Conservation (phyloP, 371 early-diverging fungal species). For the Phascolomyces articulosus region DNA sequence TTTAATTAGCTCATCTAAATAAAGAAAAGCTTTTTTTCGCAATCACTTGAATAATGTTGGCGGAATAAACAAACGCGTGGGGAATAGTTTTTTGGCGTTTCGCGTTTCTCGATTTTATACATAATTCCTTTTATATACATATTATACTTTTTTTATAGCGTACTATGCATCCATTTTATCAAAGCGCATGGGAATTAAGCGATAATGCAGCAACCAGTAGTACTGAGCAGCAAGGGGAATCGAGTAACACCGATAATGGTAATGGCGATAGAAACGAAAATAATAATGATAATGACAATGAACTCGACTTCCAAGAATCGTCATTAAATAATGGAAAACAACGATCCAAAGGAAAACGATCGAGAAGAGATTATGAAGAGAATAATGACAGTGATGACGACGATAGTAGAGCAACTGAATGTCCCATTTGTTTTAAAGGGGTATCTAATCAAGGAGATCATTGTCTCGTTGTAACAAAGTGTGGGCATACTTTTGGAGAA, state of each 20-base stretch:
- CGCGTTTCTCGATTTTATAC: not conserved
- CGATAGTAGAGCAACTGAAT: not conserved
- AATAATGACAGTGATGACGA: not conserved
- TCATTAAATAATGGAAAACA: not conserved
- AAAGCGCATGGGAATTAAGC: not conserved
- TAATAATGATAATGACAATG: not conserved
- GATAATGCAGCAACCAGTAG: not conserved
- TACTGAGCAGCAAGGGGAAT: not conserved
- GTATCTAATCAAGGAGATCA: slow-evolving; percentile 6
- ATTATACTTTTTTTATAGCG: not conserved
- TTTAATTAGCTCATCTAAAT: too few relatives aligned
- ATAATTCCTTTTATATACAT: not conserved
- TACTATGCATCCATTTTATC: not conserved
- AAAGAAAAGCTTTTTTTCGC: too few relatives aligned
- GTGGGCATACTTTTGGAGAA: slow-evolving; percentile 7
- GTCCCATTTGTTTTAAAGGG: slow-evolving; percentile 14
- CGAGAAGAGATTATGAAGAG: not conserved
- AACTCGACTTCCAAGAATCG: not conserved
- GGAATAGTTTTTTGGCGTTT: too few relatives aligned
- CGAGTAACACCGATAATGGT: not conserved
- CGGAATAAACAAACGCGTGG: too few relatives aligned
- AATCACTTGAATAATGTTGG: too few relatives aligned
- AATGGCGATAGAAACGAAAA: not conserved
- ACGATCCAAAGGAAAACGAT: not conserved
- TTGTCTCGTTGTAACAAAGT: not conserved